Base-by-base conservation (phyloP, 371 early-diverging fungal species). In the Cladochytrium tenue region DNA sequence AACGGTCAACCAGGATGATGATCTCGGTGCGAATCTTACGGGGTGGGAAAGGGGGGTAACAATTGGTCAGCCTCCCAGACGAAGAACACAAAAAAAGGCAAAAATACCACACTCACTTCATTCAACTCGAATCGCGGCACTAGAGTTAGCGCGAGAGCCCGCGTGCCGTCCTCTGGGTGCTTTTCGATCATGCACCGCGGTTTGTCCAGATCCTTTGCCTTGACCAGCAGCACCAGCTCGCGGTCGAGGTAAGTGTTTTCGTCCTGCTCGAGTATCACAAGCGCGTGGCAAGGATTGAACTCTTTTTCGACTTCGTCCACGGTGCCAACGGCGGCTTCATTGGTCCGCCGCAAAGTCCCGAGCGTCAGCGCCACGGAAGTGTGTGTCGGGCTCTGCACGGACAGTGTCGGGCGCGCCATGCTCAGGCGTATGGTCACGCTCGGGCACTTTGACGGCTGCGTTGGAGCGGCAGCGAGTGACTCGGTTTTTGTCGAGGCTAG, bases 1-100 rank as follows among this genome's bases (percentile, higher is more conserved):
- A 78, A 43, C 81, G 64, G 53, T 83, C 83, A 31, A 80, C 64
- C 15, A 83, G 51, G 66, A 83, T 76, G 58, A 83, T 65, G 32
- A 83, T 33, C 61, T 83, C 83, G 17, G 76, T 68, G 26, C 67
- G 74, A 33, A 69, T 70, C 30, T n/a, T n/a, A n/a, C n/a, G n/a
- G n/a, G n/a, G n/a, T n/a, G n/a, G n/a, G n/a, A 32, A 56, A 3
- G 50, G 50, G 50, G 13, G 23, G 55, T 25, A 13, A 28, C 28
- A 25, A 53, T 10, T 53, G 23, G 23, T 53, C 23, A 15, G n/a
- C n/a, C n/a, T n/a, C n/a, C n/a, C n/a, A n/a, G n/a, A n/a, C n/a
- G 20, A 34, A 50, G 51, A 15, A 60, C 4, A 31, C 32, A 10
- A 32, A 17, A 43, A 60, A 60, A 53, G 32, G 62, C 7, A 32